Percentiles rank a stretch among this genome's conserved stretches.
Conservation (phyloP, 176 grass and related monocot species). For the Bromus sterilis region DNA sequence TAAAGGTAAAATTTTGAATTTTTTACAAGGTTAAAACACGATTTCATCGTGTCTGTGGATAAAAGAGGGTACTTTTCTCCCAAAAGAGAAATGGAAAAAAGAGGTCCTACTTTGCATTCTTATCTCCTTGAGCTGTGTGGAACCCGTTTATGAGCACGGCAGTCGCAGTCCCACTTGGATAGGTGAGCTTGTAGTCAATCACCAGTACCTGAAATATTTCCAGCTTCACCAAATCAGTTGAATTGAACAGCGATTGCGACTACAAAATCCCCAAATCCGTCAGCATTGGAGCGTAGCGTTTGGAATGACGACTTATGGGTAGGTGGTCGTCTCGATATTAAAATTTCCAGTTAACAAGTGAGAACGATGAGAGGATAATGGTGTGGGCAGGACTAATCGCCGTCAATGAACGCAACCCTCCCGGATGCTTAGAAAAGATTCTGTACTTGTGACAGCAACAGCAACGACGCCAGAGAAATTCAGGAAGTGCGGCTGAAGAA, state of each 20-base stretch:
- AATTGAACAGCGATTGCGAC: neutral
- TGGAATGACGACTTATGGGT: neutral
- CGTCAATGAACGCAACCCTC: neutral
- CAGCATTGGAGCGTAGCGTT: neutral
- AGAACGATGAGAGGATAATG: neutral
- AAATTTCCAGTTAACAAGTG: neutral
- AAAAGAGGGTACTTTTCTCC: neutral
- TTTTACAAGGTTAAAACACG: neutral
- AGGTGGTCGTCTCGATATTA: neutral
- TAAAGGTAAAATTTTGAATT: neutral
- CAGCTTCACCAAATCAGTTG: neutral
- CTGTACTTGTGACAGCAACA: slow-evolving; percentile 4
- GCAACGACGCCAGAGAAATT: neutral
- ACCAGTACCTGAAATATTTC: slow-evolving; percentile 67
- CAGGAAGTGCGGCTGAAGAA: neutral
- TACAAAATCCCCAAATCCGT: neutral
- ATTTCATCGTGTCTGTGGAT: neutral
- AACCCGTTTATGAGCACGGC: slow-evolving; percentile 97
- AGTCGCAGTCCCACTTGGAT: slow-evolving; percentile 94
- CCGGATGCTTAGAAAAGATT: neutral
- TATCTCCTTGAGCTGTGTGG: slow-evolving; percentile 87
- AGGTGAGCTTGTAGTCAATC: slow-evolving; percentile 85
- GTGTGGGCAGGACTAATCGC: neutral
- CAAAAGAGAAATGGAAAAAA: neutral
- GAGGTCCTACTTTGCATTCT: slow-evolving; percentile 57